A percentile compares a stretch with the other conserved stretches of the same genome.
These are phyloP conservation scores for Meyerozyma smithsonii DNA, from an alignment of 1,139 yeast species.

Conservation along the genomic window DNA sequence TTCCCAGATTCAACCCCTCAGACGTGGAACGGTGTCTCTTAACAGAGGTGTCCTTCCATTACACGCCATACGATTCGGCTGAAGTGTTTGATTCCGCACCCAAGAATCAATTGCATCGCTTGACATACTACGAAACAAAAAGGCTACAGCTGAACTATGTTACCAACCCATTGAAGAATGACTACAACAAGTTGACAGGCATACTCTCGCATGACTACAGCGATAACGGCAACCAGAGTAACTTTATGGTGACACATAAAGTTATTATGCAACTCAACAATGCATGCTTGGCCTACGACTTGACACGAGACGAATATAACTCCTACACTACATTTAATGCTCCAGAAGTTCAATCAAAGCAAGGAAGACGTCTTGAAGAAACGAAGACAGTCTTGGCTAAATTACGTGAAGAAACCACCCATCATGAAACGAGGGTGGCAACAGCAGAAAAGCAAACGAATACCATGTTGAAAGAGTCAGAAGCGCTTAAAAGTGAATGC, in stretches of 20 bases:
- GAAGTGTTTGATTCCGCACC: slow-evolving; percentile 14
- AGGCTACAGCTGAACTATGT: slow-evolving; percentile 66
- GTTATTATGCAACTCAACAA: slow-evolving; percentile 33
- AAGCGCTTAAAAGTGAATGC: slow-evolving; percentile 18
- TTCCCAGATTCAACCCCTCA: slow-evolving; percentile 56
- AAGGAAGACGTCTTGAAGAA: slow-evolving; percentile 32
- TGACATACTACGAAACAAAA: slow-evolving; percentile 56
- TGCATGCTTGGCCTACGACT: slow-evolving; percentile 22
- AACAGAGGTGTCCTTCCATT: slow-evolving; percentile 69
- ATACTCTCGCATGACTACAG: slow-evolving; percentile 34
- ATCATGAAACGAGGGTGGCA: slow-evolving; percentile 33
- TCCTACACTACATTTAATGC: slow-evolving; percentile 20
- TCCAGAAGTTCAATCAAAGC: slow-evolving; percentile 18
- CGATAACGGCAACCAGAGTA: slow-evolving; percentile 15
- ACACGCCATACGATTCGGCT: slow-evolving; percentile 48
- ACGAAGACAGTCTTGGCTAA: slow-evolving; percentile 24
- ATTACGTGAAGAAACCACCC: slow-evolving; percentile 32
- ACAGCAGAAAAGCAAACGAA: slow-evolving; percentile 38
- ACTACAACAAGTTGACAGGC: slow-evolving; percentile 54
- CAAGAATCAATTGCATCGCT: slow-evolving; percentile 14
- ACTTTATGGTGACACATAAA: slow-evolving; percentile 32
- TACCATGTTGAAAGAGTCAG: slow-evolving; percentile 31
- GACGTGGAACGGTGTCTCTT: slow-evolving; percentile 79
- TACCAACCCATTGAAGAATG: slow-evolving; percentile 59
- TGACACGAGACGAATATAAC: slow-evolving; percentile 25